Conservation (phyloP, 1,284 basidiomycete genomes). For the Ganoderma lingzhi region DNA sequence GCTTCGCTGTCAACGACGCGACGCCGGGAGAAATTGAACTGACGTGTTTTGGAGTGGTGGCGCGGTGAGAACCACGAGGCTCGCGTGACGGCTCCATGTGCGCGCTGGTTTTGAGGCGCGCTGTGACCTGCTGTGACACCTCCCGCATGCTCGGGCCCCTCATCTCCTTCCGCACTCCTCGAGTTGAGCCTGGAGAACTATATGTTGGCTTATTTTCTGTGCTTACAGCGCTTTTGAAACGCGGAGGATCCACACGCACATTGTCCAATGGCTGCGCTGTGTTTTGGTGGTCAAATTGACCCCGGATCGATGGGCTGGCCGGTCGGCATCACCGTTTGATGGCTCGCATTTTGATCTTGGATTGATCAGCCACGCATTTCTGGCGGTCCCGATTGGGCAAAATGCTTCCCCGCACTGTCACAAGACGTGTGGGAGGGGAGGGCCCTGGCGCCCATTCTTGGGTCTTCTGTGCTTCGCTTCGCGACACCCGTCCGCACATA, state of each 20-base stretch:
- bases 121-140: background rate
- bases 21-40: background rate
- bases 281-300: conserved; percentile 9
- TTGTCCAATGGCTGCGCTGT: background rate
- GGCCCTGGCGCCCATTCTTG: conserved; percentile 21
- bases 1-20: background rate
- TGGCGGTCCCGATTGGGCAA: conserved; percentile 11
- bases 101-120: conserved; percentile 1
- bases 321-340: conserved; percentile 15
- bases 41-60: conserved; percentile 14
- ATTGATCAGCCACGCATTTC: conserved; percentile 16
- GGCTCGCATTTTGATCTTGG: conserved; percentile 5
- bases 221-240: background rate
- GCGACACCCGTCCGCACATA: background rate
- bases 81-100: conserved; percentile 23
- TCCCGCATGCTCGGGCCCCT: background rate
- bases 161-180: background rate
- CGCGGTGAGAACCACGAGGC: conserved; percentile 21
- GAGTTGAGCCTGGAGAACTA: background rate
- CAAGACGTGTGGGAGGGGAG: conserved; percentile 11
- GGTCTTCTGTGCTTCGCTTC: background rate
- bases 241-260: background rate
- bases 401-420: conserved; percentile 19
- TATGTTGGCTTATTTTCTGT: background rate
- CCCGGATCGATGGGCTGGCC: conserved; percentile 20